A percentile compares a stretch with the other conserved stretches of the same genome.
phyloP scores from a whole-genome alignment of 2,329 filamentous ascomycete genomes.

The Pseudogymnoascus sp. region DNA sequence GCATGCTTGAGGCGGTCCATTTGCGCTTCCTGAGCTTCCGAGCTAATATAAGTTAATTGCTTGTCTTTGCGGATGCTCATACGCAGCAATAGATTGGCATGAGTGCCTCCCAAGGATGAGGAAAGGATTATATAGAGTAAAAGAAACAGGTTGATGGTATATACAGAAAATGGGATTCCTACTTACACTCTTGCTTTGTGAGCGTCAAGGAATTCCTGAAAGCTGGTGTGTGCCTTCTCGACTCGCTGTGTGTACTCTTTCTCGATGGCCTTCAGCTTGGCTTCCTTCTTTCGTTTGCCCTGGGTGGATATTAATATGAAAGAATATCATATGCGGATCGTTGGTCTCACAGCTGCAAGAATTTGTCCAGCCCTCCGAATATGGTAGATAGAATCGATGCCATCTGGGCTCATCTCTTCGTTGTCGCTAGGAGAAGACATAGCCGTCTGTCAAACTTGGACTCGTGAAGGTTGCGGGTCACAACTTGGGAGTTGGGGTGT shows the following conservation, averaged over 20 bases:
- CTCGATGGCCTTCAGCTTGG: conserved; percentile 24
- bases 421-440: conserved; percentile 3
- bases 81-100: background rate
- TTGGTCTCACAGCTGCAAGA: conserved; percentile 14
- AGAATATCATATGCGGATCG: conserved; percentile 5
- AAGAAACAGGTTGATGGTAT: background rate
- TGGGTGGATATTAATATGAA: conserved; percentile 10
- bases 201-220: conserved; percentile 20
- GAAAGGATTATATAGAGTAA: background rate
- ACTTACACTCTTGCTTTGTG: conserved; percentile 24
- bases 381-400: conserved; percentile 9
- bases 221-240: conserved; percentile 19
- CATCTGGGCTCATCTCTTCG: background rate
- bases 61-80: background rate
- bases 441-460: background rate
- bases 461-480: background rate
- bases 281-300: conserved; percentile 21
- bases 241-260: conserved; percentile 19
- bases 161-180: background rate
- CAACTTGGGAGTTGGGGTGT: background rate
- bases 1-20: background rate
- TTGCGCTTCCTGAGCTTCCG: background rate
- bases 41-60: conserved; percentile 3
- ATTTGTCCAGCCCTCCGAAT: conserved; percentile 17
- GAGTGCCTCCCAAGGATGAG: background rate